Percentiles rank a stretch among this genome's conserved stretches.
phyloP scores from a whole-genome alignment of 176 grass and related monocot species.

The Thinopyrum elongatum region DNA sequence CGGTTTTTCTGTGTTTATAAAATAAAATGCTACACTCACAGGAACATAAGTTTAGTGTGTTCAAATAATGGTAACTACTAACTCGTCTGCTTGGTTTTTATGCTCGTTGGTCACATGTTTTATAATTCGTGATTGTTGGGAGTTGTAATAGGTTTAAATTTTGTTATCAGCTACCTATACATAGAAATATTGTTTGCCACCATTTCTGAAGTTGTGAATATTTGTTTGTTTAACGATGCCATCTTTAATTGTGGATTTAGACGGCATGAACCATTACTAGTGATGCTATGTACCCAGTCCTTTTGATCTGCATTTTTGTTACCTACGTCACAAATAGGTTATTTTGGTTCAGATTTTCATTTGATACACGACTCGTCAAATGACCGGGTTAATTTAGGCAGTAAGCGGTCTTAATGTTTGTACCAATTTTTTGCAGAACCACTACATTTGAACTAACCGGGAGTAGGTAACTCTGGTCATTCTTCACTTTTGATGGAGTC shows the following conservation, averaged over 20 bases:
- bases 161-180: too few species aligned
- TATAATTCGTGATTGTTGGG: too few species aligned
- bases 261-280: neutral
- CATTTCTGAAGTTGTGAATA: neutral
- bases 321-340: neutral
- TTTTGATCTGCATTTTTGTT: neutral
- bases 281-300: neutral
- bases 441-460: neutral
- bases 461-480: neutral
- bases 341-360: neutral
- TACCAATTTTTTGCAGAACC: neutral
- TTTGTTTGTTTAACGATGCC: neutral
- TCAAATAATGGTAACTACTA: neutral
- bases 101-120: neutral
- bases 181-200: too few species aligned
- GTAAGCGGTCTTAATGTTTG: neutral
- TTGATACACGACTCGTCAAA: neutral
- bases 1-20: neutral
- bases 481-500: neutral
- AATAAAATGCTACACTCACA: neutral
- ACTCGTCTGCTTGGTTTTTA: neutral
- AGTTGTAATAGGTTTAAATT: too few species aligned
- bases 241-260: neutral
- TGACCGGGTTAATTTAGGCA: neutral
- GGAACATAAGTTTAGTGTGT: neutral